Percentiles rank a stretch among this genome's conserved stretches.
Evolutionary conservation across 441 rosid genomes (phyloP).

Genomic region (Isatis lusitanica): DNA sequence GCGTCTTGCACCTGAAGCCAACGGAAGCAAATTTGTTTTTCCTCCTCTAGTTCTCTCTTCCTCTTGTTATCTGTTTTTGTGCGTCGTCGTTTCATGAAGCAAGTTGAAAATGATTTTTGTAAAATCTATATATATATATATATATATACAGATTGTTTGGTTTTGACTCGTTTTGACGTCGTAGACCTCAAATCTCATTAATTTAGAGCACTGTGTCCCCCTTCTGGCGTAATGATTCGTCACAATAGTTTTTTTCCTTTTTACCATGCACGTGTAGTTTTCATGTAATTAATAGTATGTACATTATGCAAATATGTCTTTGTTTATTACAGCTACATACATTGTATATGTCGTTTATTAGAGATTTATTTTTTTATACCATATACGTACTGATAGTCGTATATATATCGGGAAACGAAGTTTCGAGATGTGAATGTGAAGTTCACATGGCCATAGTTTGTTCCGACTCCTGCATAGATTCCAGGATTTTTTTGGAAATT

Average conservation of each 20-base stretch:
- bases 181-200: conserved; percentile 20
- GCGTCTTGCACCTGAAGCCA: conserved; percentile 33
- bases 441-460: conserved; percentile 33
- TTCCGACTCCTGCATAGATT: conserved; percentile 16
- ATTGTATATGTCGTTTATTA: background rate
- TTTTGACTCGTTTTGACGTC: conserved; percentile 12
- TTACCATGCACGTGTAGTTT: conserved; percentile 22
- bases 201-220: background rate
- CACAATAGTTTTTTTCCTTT: background rate
- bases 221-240: background rate
- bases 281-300: background rate
- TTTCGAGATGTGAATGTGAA: conserved; percentile 31
- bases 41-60: background rate
- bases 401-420: background rate
- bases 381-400: background rate
- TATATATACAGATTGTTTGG: background rate
- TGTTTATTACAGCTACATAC: background rate
- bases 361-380: background rate
- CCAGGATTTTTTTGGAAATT: background rate
- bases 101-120: background rate
- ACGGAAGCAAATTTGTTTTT: conserved; percentile 23
- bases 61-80: background rate
- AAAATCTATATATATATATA: too few relatives aligned
- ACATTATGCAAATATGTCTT: background rate
- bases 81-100: background rate